Conservation (phyloP, 257 asterid genomes). For the Solanum pinnatisectum region DNA sequence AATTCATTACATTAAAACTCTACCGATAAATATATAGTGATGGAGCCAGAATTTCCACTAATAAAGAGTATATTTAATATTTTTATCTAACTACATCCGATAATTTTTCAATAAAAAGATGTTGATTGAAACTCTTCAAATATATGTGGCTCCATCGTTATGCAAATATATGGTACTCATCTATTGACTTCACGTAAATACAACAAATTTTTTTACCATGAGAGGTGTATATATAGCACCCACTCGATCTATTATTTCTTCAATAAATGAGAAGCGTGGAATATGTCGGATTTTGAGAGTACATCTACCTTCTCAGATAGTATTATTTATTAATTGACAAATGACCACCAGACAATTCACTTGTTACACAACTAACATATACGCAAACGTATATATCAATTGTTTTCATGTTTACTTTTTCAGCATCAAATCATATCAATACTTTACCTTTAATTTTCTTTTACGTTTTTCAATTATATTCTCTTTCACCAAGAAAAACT, state of each 20-base stretch:
- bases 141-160: too few species aligned
- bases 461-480: neutral
- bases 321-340: neutral
- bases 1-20: too few species aligned
- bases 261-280: neutral
- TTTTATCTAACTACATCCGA: too few species aligned
- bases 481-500: neutral
- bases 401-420: neutral
- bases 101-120: too few species aligned
- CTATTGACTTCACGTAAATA: too few species aligned
- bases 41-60: too few species aligned
- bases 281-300: neutral
- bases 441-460: neutral
- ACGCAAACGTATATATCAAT: neutral
- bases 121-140: neutral
- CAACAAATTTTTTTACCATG: neutral
- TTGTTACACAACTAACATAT: neutral
- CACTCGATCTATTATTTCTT: neutral
- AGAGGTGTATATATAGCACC: neutral
- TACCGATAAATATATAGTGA: too few species aligned
- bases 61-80: too few species aligned
- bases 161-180: too few species aligned
- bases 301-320: neutral
- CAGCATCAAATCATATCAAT: neutral
- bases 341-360: neutral